Percentiles rank a stretch among this genome's conserved stretches.
These are phyloP conservation scores for Ceraceosorus bombacis DNA, from an alignment of 1,284 basidiomycete genomes.

Conservation along the genomic window DNA sequence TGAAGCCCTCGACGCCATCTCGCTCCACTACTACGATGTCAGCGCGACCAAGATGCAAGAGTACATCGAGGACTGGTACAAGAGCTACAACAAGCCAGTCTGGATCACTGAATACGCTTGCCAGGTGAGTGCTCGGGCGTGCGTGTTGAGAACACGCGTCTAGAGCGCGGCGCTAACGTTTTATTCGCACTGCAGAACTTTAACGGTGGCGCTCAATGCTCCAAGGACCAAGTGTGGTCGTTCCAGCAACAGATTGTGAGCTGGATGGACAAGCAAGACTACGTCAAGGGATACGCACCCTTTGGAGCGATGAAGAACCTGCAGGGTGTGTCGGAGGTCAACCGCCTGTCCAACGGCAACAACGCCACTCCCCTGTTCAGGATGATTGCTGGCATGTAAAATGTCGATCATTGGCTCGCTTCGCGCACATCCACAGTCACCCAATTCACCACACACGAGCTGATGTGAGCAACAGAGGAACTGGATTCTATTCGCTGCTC, in stretches of 20 bases:
- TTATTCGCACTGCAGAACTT: slow-evolving; percentile 30
- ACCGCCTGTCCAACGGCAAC: slow-evolving; percentile 23
- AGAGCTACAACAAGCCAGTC: slow-evolving; percentile 28
- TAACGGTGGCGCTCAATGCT: slow-evolving; percentile 47
- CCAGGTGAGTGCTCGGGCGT: background rate
- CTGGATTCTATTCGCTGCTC: too few species aligned
- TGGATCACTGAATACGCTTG: slow-evolving; percentile 41
- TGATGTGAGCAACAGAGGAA: too few species aligned
- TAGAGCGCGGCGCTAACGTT: too few species aligned
- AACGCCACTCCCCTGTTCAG: slow-evolving; percentile 26
- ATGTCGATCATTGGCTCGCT: too few species aligned
- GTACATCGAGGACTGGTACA: slow-evolving; percentile 30
- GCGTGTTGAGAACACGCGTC: background rate
- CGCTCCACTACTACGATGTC: slow-evolving; percentile 42
- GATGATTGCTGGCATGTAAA: background rate
- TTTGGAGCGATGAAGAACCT: slow-evolving; percentile 37
- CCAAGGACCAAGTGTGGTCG: slow-evolving; percentile 48
- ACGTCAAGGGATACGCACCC: slow-evolving; percentile 31
- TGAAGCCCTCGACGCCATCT: slow-evolving; percentile 31
- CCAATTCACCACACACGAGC: too few species aligned
- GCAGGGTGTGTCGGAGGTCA: slow-evolving; percentile 28
- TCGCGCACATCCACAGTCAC: too few species aligned
- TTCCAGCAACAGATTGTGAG: slow-evolving; percentile 50
- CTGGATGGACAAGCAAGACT: slow-evolving; percentile 37
- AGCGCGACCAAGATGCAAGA: slow-evolving; percentile 24